phyloP scores from a whole-genome alignment of 1,284 basidiomycete genomes.

The Exobasidium rhododendri region DNA sequence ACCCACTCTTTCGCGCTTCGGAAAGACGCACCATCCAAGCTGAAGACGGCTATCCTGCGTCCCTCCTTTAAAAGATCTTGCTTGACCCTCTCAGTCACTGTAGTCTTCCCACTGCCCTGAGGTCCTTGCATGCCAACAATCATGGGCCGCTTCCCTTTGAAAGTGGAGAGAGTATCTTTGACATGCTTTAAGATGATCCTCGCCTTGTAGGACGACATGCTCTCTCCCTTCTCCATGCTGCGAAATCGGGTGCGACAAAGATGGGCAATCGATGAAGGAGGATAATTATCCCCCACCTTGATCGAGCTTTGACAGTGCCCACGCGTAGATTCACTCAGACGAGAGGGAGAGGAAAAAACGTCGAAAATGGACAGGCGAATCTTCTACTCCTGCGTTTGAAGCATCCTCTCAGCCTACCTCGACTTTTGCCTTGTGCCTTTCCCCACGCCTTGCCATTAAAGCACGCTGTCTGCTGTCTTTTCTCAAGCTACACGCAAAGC shows the following conservation, averaged over 20 bases:
- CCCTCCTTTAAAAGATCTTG: constrained; percentile 47
- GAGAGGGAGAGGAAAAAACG: background rate
- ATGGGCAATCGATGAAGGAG: no score
- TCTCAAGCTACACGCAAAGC: background rate
- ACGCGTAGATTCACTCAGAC: background rate
- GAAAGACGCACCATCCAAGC: constrained; percentile 62
- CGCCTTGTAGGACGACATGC: background rate
- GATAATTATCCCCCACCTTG: no score
- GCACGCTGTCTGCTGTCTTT: background rate
- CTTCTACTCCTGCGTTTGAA: no score
- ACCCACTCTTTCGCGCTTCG: background rate
- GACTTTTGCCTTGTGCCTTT: no score
- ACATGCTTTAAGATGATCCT: constrained; percentile 1
- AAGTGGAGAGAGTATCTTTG: background rate
- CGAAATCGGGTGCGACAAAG: no score
- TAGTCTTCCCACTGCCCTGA: constrained; percentile 59
- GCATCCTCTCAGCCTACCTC: no score
- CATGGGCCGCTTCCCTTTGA: constrained; percentile 1
- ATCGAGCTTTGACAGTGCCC: no score
- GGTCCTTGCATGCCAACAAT: constrained; percentile 77
- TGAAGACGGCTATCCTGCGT: constrained; percentile 67
- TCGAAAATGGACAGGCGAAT: no score
- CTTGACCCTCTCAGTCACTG: constrained; percentile 25
- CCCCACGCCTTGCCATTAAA: no score
- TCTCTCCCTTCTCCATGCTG: background rate